Conservation (phyloP, 2,329 filamentous ascomycete genomes). For the Sphaerulina musiva region DNA sequence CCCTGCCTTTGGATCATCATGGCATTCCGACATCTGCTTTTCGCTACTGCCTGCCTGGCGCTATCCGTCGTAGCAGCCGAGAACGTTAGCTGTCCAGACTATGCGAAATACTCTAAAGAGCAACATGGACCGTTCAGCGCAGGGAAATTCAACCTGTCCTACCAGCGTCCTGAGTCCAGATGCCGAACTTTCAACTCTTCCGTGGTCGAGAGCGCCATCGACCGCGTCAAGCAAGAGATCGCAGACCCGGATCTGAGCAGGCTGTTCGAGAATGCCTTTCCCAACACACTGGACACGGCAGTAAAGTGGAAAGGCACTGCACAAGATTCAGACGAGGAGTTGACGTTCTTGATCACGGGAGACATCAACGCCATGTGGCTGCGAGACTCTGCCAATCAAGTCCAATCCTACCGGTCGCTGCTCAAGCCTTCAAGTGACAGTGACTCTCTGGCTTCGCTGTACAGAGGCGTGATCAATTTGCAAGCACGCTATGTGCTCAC, state of each 20-base stretch:
- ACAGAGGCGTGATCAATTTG: constrained; percentile 64
- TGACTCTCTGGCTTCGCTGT: constrained; percentile 59
- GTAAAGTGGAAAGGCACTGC: constrained; percentile 60
- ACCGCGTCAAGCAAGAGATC: constrained; percentile 32
- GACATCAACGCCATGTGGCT: constrained; percentile 54
- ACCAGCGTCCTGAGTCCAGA: constrained; percentile 38
- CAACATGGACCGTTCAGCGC: constrained; percentile 41
- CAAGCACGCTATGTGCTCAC: constrained; percentile 62
- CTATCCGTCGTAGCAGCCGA: constrained; percentile 10
- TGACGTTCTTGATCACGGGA: constrained; percentile 55
- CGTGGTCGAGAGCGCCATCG: constrained; percentile 38
- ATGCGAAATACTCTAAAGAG: constrained; percentile 37
- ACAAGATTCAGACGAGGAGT: constrained; percentile 49
- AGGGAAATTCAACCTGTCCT: constrained; percentile 42
- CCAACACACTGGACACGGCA: constrained; percentile 69
- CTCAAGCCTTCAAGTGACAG: constrained; percentile 49
- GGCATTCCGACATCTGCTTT: constrained; percentile 10
- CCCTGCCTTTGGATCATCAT: background rate
- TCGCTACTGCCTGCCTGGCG: constrained; percentile 3
- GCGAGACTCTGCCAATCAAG: constrained; percentile 57
- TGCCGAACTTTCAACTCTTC: constrained; percentile 45
- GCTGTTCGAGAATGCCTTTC: constrained; percentile 66
- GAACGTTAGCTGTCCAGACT: constrained; percentile 35
- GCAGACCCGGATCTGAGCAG: constrained; percentile 57
- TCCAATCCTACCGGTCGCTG: constrained; percentile 62